Conservation (phyloP, 331 rosid species). For the Ulmus americana region DNA sequence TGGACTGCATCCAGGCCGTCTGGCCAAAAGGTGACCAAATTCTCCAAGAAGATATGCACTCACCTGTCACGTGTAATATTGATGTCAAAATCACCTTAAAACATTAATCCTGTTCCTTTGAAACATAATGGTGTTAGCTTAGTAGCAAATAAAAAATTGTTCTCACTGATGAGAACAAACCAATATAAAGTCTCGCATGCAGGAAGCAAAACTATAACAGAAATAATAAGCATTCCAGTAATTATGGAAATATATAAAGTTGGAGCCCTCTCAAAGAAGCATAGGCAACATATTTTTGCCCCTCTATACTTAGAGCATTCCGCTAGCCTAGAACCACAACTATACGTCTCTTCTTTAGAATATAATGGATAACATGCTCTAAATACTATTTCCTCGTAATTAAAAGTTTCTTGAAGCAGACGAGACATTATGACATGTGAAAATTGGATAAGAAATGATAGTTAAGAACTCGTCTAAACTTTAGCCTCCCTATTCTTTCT, state of each 20-base stretch:
- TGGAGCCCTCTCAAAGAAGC: too few species aligned
- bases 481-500: neutral
- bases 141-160: conserved; percentile 6
- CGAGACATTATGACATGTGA: neutral
- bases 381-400: neutral
- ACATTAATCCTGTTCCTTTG: too few species aligned
- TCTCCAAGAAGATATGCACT: conserved; percentile 96
- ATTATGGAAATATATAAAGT: neutral
- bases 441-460: neutral
- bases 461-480: neutral
- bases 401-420: neutral
- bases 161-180: conserved; percentile 7
- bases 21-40: conserved; percentile 91
- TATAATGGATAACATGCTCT: conserved; percentile 5
- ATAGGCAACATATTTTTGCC: neutral
- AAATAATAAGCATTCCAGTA: neutral
- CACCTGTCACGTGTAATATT: conserved; percentile 56
- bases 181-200: neutral
- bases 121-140: neutral
- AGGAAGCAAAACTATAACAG: neutral
- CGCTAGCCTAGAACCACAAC: neutral
- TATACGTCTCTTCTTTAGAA: neutral
- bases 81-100: conserved; percentile 19
- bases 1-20: conserved; percentile 87
- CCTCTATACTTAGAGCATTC: neutral